Evolutionary conservation across 2,329 filamentous ascomycete species (phyloP).

Genomic region (Bipolaris cookei): DNA sequence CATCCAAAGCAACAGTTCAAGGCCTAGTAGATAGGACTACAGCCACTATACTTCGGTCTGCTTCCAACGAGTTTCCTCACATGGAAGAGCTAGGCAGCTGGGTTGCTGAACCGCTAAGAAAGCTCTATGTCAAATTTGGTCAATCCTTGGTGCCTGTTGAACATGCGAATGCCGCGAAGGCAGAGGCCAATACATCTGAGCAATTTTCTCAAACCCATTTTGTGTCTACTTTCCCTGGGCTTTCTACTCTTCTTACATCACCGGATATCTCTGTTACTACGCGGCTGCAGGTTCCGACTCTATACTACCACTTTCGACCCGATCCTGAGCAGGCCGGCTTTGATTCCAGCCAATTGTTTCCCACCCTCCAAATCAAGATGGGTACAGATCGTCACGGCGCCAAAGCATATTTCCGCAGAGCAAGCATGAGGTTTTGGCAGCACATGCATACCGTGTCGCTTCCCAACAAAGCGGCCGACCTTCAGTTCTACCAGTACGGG

Average conservation of each 20-base stretch:
- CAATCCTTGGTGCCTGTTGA: slow-evolving; percentile 32
- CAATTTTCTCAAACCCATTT: slow-evolving; percentile 21
- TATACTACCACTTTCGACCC: slow-evolving; percentile 37
- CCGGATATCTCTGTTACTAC: slow-evolving; percentile 14
- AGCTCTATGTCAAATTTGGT: slow-evolving; percentile 32
- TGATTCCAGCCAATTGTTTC: slow-evolving; percentile 24
- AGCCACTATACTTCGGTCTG: slow-evolving; percentile 1
- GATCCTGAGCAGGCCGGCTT: slow-evolving; percentile 21
- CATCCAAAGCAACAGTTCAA: slow-evolving; percentile 2
- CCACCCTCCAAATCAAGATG: slow-evolving; percentile 34
- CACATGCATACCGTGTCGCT: slow-evolving; percentile 39
- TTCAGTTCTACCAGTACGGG: slow-evolving; percentile 34
- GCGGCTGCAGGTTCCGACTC: slow-evolving; percentile 17
- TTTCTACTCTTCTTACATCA: slow-evolving; percentile 31
- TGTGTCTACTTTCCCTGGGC: slow-evolving; percentile 27
- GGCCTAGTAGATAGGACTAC: slow-evolving; percentile 7
- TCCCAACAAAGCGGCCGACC: slow-evolving; percentile 37
- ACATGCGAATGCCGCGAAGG: slow-evolving; percentile 2
- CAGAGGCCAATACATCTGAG: not conserved
- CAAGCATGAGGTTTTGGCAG: slow-evolving; percentile 32
- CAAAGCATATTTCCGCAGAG: slow-evolving; percentile 24
- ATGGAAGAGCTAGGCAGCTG: slow-evolving; percentile 20
- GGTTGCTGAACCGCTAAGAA: slow-evolving; percentile 21
- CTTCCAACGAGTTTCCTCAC: not conserved
- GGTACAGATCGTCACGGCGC: slow-evolving; percentile 19